Conservation (phyloP, 1,139 yeast species). For the Candida buenavistaensis region DNA sequence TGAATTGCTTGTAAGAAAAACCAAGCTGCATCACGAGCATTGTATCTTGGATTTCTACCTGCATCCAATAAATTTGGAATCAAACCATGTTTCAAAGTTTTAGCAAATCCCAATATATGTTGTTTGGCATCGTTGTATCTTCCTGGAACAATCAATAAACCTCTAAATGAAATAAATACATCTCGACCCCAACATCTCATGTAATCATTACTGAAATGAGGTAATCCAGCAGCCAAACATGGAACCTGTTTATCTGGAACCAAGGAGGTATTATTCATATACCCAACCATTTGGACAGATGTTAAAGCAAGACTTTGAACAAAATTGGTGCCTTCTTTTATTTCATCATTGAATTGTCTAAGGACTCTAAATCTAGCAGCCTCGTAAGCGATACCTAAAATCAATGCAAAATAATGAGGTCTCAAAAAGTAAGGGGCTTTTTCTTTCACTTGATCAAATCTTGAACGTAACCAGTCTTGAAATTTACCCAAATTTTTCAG, state of each 20-base stretch:
- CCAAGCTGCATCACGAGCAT: conserved; percentile 98
- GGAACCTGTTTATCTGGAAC: conserved; percentile 64
- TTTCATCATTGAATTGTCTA: conserved; percentile 50
- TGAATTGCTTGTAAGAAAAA: conserved; percentile 86
- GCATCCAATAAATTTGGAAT: conserved; percentile 93
- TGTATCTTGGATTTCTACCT: conserved; percentile 90
- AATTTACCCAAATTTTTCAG: conserved; percentile 52
- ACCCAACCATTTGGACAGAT: conserved; percentile 85
- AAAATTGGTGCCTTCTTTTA: conserved; percentile 67
- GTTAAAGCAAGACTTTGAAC: conserved; percentile 79
- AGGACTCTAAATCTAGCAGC: conserved; percentile 74
- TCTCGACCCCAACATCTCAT: conserved; percentile 99
- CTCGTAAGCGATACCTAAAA: conserved; percentile 77
- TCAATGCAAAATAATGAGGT: conserved; percentile 84
- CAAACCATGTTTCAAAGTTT: conserved; percentile 90
- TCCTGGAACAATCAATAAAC: conserved; percentile 75
- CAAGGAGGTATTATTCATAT: conserved; percentile 72
- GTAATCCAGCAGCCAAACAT: conserved; percentile 92
- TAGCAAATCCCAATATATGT: conserved; percentile 86
- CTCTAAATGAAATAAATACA: conserved; percentile 84
- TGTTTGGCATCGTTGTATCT: conserved; percentile 75
- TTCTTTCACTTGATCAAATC: conserved; percentile 61
- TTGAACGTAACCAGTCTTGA: conserved; percentile 64
- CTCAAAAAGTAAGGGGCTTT: conserved; percentile 74
- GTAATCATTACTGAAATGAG: conserved; percentile 85